Percentiles rank a stretch among this genome's conserved stretches.
These are phyloP conservation scores for Symbiodinium pilosum DNA, from an alignment of 73 alveolate genomes.

Conservation along the genomic window DNA sequence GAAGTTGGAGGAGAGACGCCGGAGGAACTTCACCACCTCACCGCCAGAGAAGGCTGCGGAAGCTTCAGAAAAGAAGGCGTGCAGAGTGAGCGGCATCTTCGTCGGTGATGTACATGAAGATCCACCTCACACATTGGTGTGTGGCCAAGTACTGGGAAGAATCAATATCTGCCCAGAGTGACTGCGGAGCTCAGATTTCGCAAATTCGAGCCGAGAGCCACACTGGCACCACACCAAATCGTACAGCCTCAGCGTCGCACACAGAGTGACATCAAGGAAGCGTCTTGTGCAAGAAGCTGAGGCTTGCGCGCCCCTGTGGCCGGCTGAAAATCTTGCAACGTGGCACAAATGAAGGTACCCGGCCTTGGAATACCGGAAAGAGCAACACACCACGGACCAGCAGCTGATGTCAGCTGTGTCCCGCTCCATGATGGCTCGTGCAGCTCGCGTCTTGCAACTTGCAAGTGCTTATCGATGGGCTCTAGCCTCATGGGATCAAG, in stretches of 20 bases:
- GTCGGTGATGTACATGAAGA: constrained; percentile 84
- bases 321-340: constrained; percentile 55
- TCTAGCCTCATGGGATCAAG: constrained; percentile 21
- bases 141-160: background rate
- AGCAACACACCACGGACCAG: too few species aligned
- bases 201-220: too few species aligned
- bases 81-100: constrained; percentile 1
- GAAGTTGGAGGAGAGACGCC: background rate
- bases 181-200: too few species aligned
- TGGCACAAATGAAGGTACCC: constrained; percentile 36
- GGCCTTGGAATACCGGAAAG: background rate
- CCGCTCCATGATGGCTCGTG: background rate
- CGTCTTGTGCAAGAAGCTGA: too few species aligned
- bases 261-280: too few species aligned
- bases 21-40: constrained; percentile 49
- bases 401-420: background rate
- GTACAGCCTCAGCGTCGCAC: background rate
- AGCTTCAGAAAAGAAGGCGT: background rate
- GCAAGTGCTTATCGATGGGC: constrained; percentile 46
- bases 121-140: background rate
- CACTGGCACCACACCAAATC: constrained; percentile 82
- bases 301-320: background rate
- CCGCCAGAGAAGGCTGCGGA: too few species aligned
- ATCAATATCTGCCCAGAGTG: background rate
- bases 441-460: constrained; percentile 11